Conservation (phyloP, 176 grass and related monocot species). For the Oryza officinalis region DNA sequence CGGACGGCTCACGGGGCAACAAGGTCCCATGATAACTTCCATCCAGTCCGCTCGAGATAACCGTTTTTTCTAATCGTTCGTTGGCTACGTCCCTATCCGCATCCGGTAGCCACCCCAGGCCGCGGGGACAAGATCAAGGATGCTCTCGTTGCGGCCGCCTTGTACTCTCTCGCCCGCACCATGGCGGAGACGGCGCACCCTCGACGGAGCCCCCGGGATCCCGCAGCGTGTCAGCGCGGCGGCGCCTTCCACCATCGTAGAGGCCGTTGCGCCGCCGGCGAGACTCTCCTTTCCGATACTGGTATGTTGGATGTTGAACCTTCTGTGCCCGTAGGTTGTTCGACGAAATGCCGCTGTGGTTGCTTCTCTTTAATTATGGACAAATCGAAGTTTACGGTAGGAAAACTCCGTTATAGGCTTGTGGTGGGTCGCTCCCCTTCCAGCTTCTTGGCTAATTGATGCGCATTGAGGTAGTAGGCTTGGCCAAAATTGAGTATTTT, state of each 20-base stretch:
- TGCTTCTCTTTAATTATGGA: background rate
- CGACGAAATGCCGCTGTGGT: slow-evolving; percentile 5
- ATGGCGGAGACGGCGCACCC: background rate
- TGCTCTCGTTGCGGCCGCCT: slow-evolving; percentile 27
- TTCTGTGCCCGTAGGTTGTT: background rate
- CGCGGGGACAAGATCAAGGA: background rate
- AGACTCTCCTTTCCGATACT: slow-evolving; percentile 29
- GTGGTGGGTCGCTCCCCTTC: background rate
- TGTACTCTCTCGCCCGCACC: background rate
- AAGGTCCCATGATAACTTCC: background rate
- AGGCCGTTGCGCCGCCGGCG: background rate
- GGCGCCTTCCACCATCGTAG: background rate
- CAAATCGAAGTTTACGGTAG: background rate
- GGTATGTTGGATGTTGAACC: background rate
- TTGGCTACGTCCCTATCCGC: background rate
- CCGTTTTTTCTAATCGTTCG: too few relatives aligned
- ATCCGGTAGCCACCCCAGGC: background rate
- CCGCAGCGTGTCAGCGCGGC: background rate
- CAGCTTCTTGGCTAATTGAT: background rate
- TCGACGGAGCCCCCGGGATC: background rate
- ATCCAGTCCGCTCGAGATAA: background rate
- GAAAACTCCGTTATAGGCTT: background rate
- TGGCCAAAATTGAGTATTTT: background rate
- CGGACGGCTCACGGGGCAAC: too few relatives aligned
- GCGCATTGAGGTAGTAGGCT: background rate